phyloP scores from a whole-genome alignment of 306 rosid species.

The Rubus idaeus region DNA sequence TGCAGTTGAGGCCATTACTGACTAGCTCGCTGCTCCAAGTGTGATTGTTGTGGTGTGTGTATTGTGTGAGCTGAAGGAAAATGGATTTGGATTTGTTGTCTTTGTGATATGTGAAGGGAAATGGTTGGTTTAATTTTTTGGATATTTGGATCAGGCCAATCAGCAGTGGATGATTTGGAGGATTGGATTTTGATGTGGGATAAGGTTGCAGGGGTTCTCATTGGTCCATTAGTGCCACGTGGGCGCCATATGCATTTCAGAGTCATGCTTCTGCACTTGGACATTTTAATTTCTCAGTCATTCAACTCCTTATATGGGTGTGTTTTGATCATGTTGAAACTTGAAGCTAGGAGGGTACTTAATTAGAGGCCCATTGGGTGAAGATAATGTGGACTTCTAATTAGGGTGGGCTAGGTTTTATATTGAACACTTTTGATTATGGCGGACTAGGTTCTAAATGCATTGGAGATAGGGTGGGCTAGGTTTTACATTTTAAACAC shows the following conservation, averaged over 20 bases:
- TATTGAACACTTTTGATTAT: too few species aligned
- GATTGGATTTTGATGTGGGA: conserved; percentile 60
- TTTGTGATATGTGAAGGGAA: conserved; percentile 39
- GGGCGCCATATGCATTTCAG: conserved; percentile 2
- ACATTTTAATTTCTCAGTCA: background rate
- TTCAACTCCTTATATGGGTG: background rate
- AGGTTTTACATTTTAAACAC: too few species aligned
- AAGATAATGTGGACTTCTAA: background rate
- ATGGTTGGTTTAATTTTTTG: conserved; percentile 33
- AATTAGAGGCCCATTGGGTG: background rate
- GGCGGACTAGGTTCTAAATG: too few species aligned
- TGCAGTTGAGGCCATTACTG: conserved; percentile 73
- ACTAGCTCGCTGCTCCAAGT: background rate
- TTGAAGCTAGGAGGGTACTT: background rate
- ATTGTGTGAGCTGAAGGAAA: conserved; percentile 25
- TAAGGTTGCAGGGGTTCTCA: conserved; percentile 48
- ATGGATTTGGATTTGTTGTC: conserved; percentile 29
- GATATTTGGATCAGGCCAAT: conserved; percentile 35
- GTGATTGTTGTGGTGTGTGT: conserved; percentile 3
- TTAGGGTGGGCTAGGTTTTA: too few species aligned
- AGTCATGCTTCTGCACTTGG: background rate
- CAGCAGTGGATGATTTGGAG: conserved; percentile 32
- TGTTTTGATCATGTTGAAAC: background rate
- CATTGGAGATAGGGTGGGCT: too few species aligned
- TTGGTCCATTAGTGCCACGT: conserved; percentile 72